Base-by-base conservation (phyloP, 2,329 filamentous ascomycete species). In the Phyllosticta citriasiana region DNA sequence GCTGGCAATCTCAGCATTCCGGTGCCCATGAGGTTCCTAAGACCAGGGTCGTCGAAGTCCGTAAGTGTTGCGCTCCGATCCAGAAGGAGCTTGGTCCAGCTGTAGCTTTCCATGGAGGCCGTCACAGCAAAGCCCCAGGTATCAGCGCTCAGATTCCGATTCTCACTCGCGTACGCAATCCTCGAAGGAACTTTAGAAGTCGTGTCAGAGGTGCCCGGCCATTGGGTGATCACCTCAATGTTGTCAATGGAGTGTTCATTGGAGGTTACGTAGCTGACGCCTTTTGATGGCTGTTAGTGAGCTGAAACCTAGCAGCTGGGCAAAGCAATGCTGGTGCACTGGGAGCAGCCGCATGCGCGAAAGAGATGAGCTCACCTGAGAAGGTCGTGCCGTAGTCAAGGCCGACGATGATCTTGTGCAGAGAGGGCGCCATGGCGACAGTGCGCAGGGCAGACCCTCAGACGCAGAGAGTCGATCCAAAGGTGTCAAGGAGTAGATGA, bases 31-130 rank as follows among this genome's bases (percentile, higher is more conserved):
- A 61, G 10, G 1, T 62, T 57, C 14, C 51, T 57, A 4, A 65
- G 61, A 2, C 50, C n/a, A 1, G 64, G 62, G 19, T 67, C 65
- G 26, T 67, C 65, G 4, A 62, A 61, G 2, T 59, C 57, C 1
- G 63, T 64, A 0, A 52, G 2, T 2, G 5, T 27, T n/a, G 55
- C 55, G 30, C 22, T 51, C 2, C 55, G 19, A 40, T 67, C 65
- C 0, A 67, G 61, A 4, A 67, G 58, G 0, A 67, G 52, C 33
- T 67, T 67, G 6, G 59, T 63, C 65, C 66, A 67, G 2, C 25
- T 27, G 50, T 64, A 66, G 24, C 53, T 58, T 5, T 26, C 47
- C 65, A 66, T 66, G 7, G 54, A 53, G 2, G 64, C 35, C 4
- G 33, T 57, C 4, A 65, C 64, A 6, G 59, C 8, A 16, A 56